These are phyloP conservation scores for Nitzschia palea DNA, from an alignment of 108 stramenopile species.

Conservation along the genomic window DNA sequence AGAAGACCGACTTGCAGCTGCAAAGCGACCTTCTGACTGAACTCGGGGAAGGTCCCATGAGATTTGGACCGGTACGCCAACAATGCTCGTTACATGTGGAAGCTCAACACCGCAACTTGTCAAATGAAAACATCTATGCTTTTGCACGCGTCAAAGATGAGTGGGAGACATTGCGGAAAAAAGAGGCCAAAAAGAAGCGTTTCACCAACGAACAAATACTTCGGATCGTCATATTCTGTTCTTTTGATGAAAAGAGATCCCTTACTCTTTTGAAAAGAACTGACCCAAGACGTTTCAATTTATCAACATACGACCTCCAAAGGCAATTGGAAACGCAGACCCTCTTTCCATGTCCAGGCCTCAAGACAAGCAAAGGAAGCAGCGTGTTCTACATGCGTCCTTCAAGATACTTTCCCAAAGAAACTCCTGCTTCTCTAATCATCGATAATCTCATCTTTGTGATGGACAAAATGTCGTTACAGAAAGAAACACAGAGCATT, in stretches of 20 bases:
- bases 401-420: slow-evolving; percentile 40
- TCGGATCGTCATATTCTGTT: background rate
- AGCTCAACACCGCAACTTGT: background rate
- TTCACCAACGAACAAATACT: slow-evolving; percentile 4
- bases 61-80: slow-evolving; percentile 7
- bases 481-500: slow-evolving; percentile 42
- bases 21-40: background rate
- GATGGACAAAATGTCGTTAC: slow-evolving; percentile 40
- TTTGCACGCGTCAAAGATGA: background rate
- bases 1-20: slow-evolving; percentile 3
- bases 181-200: background rate
- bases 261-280: background rate
- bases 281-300: background rate
- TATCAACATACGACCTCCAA: background rate
- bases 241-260: background rate
- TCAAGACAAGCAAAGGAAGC: slow-evolving; percentile 41
- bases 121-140: background rate
- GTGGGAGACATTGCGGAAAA: background rate
- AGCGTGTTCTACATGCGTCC: slow-evolving; percentile 53
- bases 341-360: slow-evolving; percentile 49
- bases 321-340: slow-evolving; percentile 31
- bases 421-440: slow-evolving; percentile 29
- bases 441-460: slow-evolving; percentile 54
- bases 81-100: background rate
- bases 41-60: slow-evolving; percentile 1